These are phyloP conservation scores for Aspergillus pseudoglaucus DNA, from an alignment of 2,329 filamentous ascomycete species.

Conservation along the genomic window DNA sequence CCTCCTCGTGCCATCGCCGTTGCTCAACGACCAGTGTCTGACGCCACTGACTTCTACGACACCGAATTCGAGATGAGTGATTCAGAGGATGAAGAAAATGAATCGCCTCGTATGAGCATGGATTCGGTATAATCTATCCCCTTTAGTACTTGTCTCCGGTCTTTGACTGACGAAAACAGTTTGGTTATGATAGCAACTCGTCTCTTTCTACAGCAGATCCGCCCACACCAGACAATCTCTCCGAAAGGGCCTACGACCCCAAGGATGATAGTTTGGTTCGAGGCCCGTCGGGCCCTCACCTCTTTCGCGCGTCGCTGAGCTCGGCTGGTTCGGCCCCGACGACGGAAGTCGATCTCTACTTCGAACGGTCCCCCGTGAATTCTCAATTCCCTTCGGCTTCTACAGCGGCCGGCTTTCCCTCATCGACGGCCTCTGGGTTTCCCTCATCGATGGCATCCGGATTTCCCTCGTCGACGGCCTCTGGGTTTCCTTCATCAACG, in stretches of 20 bases:
- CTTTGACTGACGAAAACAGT: slow-evolving; percentile 7
- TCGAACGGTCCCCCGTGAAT: slow-evolving; percentile 11
- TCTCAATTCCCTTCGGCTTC: slow-evolving; percentile 1
- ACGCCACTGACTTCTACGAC: slow-evolving; percentile 30
- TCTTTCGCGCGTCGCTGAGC: slow-evolving; percentile 61
- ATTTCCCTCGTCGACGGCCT: no score
- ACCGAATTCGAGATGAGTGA: slow-evolving; percentile 42
- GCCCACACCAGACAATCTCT: slow-evolving; percentile 65
- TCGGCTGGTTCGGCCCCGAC: slow-evolving; percentile 11
- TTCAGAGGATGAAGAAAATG: slow-evolving; percentile 10
- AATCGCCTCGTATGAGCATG: slow-evolving; percentile 52
- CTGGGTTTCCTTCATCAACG: no score
- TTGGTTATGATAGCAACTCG: slow-evolving; percentile 61
- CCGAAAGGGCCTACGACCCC: slow-evolving; percentile 54
- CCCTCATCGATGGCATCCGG: no score
- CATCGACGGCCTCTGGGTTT: no score
- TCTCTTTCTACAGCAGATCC: slow-evolving; percentile 81
- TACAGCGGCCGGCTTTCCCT: no score
- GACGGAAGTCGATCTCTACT: slow-evolving; percentile 15
- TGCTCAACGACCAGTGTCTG: slow-evolving; percentile 23
- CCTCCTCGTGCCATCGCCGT: slow-evolving; percentile 6
- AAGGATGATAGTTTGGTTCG: slow-evolving; percentile 57
- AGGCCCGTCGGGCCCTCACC: slow-evolving; percentile 81
- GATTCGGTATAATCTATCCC: slow-evolving; percentile 15
- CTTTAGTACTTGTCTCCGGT: background rate